Evolutionary conservation across 495 filamentous ascomycete genomes (phyloP).

Genomic region (Hypoxylon crocopeplum): DNA sequence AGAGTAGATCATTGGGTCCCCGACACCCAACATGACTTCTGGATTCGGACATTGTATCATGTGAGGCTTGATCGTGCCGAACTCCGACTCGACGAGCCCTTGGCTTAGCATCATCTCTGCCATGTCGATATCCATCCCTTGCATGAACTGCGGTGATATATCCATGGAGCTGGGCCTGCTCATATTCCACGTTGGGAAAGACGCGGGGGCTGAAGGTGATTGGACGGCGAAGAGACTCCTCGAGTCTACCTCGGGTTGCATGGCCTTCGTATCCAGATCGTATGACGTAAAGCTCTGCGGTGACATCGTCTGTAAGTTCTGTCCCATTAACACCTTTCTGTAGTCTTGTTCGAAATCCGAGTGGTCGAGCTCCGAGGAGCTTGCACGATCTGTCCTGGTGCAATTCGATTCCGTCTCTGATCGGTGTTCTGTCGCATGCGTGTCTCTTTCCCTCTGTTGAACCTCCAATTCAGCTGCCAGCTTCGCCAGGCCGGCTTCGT

Average conservation of each 20-base stretch:
- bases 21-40: conserved; percentile 58
- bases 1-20: conserved; percentile 57
- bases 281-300: conserved; percentile 53
- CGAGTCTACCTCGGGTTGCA: conserved; percentile 41
- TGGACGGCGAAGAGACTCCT: conserved; percentile 40
- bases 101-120: conserved; percentile 50
- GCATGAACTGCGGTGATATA: conserved; percentile 39
- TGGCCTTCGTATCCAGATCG: conserved; percentile 46
- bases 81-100: conserved; percentile 51
- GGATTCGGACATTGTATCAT: conserved; percentile 52
- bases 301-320: conserved; percentile 51
- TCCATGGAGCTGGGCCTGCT: conserved; percentile 44
- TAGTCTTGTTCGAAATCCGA: conserved; percentile 60
- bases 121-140: conserved; percentile 49
- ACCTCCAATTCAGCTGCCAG: conserved; percentile 55
- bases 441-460: conserved; percentile 44
- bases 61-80: conserved; percentile 56
- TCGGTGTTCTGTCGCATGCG: conserved; percentile 42
- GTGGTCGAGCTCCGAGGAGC: conserved; percentile 60
- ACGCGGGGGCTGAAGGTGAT: conserved; percentile 37
- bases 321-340: conserved; percentile 47
- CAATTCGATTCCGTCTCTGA: conserved; percentile 45
- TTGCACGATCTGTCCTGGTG: conserved; percentile 54
- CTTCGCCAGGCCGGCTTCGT: conserved; percentile 58
- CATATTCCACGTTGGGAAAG: conserved; percentile 45